Conservation (phyloP, 1,139 yeast species). For the Kodamaea sp. region DNA sequence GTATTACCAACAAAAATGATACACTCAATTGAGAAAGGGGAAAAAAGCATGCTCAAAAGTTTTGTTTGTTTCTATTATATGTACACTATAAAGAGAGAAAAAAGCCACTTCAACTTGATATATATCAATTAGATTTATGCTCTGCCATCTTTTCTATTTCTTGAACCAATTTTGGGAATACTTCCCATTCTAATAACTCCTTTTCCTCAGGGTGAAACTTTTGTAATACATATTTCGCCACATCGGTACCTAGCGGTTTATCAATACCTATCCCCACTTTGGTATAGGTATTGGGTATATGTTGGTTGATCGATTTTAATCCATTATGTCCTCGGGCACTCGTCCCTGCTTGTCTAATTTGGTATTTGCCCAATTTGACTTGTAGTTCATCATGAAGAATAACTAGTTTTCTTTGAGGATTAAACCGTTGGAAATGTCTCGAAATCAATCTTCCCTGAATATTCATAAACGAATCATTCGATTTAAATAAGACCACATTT, state of each 20-base stretch:
- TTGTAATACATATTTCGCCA: constrained; percentile 60
- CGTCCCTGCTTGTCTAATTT: constrained; percentile 52
- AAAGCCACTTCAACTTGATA: too few species aligned
- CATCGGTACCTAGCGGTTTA: constrained; percentile 46
- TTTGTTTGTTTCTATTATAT: too few species aligned
- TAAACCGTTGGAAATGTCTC: constrained; percentile 43
- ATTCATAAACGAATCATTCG: constrained; percentile 61
- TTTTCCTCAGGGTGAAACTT: constrained; percentile 39
- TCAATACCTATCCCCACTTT: constrained; percentile 74
- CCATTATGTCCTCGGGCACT: constrained; percentile 83
- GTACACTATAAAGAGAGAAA: too few species aligned
- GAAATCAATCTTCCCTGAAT: constrained; percentile 53
- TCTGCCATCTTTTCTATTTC: constrained; percentile 33
- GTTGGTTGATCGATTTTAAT: constrained; percentile 49
- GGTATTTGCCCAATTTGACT: constrained; percentile 58
- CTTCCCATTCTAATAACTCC: constrained; percentile 28
- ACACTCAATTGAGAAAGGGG: too few species aligned
- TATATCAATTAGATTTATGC: neutral
- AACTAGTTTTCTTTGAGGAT: constrained; percentile 38
- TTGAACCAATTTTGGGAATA: constrained; percentile 36
- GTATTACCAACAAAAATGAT: too few species aligned
- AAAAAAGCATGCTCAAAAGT: too few species aligned
- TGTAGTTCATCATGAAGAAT: constrained; percentile 77
- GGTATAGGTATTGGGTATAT: constrained; percentile 43
- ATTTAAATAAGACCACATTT: constrained; percentile 39